phyloP scores from a whole-genome alignment of 2,329 filamentous ascomycete genomes.

The Fusarium odoratissimum region DNA sequence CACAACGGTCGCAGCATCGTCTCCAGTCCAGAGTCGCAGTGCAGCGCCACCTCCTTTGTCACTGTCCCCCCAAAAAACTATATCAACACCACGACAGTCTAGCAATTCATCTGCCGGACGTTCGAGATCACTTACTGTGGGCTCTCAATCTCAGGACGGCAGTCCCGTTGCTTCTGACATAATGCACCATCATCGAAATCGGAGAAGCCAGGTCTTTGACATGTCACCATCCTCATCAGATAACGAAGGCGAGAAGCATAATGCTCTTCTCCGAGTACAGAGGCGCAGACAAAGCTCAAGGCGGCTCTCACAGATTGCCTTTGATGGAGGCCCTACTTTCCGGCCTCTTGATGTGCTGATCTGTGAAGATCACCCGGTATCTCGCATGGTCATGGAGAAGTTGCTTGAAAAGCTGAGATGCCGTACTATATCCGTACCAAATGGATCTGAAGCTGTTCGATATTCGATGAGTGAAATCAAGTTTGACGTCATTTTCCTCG shows the following conservation, averaged over 20 bases:
- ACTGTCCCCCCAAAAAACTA: slow-evolving; percentile 72
- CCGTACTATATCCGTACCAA: slow-evolving; percentile 90
- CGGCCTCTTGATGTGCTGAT: slow-evolving; percentile 93
- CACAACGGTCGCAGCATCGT: slow-evolving; percentile 65
- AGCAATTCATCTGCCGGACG: slow-evolving; percentile 74
- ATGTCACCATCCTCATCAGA: slow-evolving; percentile 98
- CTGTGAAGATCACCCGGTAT: slow-evolving; percentile 97
- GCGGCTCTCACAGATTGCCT: slow-evolving; percentile 88
- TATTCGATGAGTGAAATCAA: slow-evolving; percentile 98
- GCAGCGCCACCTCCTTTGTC: slow-evolving; percentile 62
- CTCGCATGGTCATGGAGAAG: slow-evolving; percentile 98
- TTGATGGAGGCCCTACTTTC: slow-evolving; percentile 86
- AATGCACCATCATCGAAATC: slow-evolving; percentile 84
- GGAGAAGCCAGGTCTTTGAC: slow-evolving; percentile 93
- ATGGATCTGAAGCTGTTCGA: slow-evolving; percentile 90
- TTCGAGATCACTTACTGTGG: slow-evolving; percentile 89
- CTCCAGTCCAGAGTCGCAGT: slow-evolving; percentile 67
- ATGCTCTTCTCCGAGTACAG: slow-evolving; percentile 90
- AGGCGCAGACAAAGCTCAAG: slow-evolving; percentile 95
- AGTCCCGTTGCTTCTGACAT: slow-evolving; percentile 78
- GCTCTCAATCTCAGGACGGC: slow-evolving; percentile 94
- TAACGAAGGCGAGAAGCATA: slow-evolving; percentile 93
- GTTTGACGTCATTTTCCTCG: slow-evolving; percentile 98
- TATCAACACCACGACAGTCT: slow-evolving; percentile 69
- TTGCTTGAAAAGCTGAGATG: slow-evolving; percentile 94